Evolutionary conservation across 2,329 filamentous ascomycete genomes (phyloP).

Genomic region (Ophiognomonia clavigignenti-juglandacearum): DNA sequence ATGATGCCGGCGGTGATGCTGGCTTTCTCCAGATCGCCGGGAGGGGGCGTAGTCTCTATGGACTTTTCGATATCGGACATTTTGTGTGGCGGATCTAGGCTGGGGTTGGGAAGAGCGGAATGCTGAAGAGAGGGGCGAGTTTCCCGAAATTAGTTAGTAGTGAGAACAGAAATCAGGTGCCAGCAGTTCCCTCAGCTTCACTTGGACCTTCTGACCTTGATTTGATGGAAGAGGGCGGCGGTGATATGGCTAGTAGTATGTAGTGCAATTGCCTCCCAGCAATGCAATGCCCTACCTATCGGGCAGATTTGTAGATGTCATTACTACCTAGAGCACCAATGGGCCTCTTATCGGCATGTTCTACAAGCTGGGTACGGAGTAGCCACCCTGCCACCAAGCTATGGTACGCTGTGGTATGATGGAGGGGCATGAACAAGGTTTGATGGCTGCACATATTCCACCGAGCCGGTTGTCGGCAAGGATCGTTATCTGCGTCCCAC

Average conservation of each 20-base stretch:
- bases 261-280: too few relatives aligned
- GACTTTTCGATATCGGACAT: constrained; percentile 17
- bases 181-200: too few relatives aligned
- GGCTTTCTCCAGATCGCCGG: constrained; percentile 12
- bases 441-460: not conserved
- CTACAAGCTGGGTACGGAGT: too few relatives aligned
- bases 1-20: constrained; percentile 1
- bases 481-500: not conserved
- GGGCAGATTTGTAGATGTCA: not conserved
- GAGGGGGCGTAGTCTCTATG: not conserved
- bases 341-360: not conserved
- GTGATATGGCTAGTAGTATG: not conserved
- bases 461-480: not conserved
- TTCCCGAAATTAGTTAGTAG: too few relatives aligned
- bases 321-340: not conserved
- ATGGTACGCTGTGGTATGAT: too few relatives aligned
- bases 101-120: too few relatives aligned
- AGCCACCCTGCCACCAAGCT: too few relatives aligned
- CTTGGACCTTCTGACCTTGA: not conserved
- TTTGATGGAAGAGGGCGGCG: not conserved
- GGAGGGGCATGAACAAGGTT: not conserved
- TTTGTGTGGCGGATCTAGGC: too few relatives aligned
- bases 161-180: too few relatives aligned
- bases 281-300: not conserved
- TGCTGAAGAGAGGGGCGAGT: too few relatives aligned